Evolutionary conservation across 2,329 filamentous ascomycete genomes (phyloP), one percentile per base, ranked within the genome.

Genomic region (Lachnellula hyalina): DNA sequence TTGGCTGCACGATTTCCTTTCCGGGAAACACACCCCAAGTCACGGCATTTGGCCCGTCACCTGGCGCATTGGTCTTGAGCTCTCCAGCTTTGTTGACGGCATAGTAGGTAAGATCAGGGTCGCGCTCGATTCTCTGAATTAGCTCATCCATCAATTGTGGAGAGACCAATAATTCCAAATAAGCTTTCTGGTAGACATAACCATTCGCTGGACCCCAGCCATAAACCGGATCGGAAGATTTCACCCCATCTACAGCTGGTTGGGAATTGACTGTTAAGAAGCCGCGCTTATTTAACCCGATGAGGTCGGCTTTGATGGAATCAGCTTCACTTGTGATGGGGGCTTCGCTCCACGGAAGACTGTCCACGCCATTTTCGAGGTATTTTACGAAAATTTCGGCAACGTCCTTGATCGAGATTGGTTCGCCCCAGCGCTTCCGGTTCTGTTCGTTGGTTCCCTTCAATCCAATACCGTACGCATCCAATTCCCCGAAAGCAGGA

Each of bases 1-100:
- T 99, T 14, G 94, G 94, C 72, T 99, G 94, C n/a, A 99, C 92
- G 68, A 99, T 96, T 73, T 99, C 94, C 72, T 97, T 96, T 55
- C 94, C 94, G 0, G 94, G 93, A 76, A 97, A 99, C 35, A 99
- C 95, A 73, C 94, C 94, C 94, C 94, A 99, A 1, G 94, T 99
- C 49, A 99, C 89, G n/a, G 94, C 94, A 66, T 99, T 99, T 38
- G 94, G 94, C 5, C 90, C 89, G 63, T 95, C 90, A 21, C 84
- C 83, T 8, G 86, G 85, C 1, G 90, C 85, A 67, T 99, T 97
- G 28, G 90, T 94, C 71, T 85, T 85, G 53, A 97, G 78, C 54
- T 86, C 83, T 28, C 93, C 92, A 19, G 81, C 79, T 72, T 90
- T 92, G 65, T 89, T 94, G 58, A 96, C 90, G 47, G 91, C 90